These are phyloP conservation scores for Ogataea degrootiae DNA, from an alignment of 805 yeast species.

Conservation along the genomic window DNA sequence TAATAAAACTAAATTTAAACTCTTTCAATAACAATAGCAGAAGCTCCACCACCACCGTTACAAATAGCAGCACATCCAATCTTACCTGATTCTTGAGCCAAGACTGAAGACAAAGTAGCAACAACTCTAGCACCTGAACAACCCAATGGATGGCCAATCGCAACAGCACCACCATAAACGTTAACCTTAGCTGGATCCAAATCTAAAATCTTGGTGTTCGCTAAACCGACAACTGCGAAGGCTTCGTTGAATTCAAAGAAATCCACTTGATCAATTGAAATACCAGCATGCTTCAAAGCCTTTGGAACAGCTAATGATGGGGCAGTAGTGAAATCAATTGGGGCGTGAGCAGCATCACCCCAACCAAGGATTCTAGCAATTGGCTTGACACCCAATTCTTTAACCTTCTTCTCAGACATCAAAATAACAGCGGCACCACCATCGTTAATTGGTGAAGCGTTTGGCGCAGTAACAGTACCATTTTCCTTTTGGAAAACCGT, in stretches of 20 bases:
- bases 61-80: constrained; percentile 94
- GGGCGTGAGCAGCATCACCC: constrained; percentile 98
- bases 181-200: constrained; percentile 67
- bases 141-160: constrained; percentile 92
- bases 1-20: constrained; percentile 26
- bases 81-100: constrained; percentile 80
- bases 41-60: constrained; percentile 99
- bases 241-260: constrained; percentile 97
- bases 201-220: constrained; percentile 69
- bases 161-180: constrained; percentile 95
- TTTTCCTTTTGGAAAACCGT: constrained; percentile 91
- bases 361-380: constrained; percentile 85
- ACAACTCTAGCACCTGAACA: constrained; percentile 94
- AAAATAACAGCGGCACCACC: constrained; percentile 96
- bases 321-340: constrained; percentile 93
- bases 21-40: constrained; percentile 82
- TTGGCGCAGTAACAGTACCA: constrained; percentile 97
- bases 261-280: constrained; percentile 66
- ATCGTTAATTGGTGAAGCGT: constrained; percentile 93
- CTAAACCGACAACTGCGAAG: constrained; percentile 92
- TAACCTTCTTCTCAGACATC: constrained; percentile 78
- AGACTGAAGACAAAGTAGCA: constrained; percentile 76
- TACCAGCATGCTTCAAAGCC: constrained; percentile 83
- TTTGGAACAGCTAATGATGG: constrained; percentile 95
- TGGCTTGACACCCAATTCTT: constrained; percentile 84